Evolutionary conservation across 768 basidiomycete genomes (phyloP).

Genomic region (Trichaptum fuscoviolaceum): DNA sequence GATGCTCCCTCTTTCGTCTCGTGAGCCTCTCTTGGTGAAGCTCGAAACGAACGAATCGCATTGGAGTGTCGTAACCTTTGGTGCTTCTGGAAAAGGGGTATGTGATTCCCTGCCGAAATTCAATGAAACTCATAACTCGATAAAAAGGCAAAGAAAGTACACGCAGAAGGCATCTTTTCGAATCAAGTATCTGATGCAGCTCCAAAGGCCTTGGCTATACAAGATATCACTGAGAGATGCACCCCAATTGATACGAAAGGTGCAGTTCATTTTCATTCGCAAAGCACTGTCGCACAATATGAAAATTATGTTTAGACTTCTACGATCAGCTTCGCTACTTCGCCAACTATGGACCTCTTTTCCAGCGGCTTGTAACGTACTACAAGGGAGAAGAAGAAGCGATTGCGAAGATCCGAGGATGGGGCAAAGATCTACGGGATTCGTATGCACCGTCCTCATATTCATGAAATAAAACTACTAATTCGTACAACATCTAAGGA

Average conservation of each 20-base stretch:
- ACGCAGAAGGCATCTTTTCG: neutral
- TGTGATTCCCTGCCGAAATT: neutral
- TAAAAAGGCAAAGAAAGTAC: neutral
- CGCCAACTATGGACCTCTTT: conserved; percentile 28
- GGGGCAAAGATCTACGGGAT: conserved; percentile 14
- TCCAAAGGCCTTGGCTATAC: neutral
- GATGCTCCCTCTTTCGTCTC: conserved; percentile 20
- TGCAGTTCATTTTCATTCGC: neutral
- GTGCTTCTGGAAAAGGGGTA: neutral
- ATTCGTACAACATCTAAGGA: conserved; percentile 14
- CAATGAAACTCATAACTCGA: neutral
- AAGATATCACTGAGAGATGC: neutral
- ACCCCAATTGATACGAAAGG: neutral
- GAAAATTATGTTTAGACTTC: conserved; percentile 17
- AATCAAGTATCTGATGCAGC: neutral
- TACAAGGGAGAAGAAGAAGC: conserved; percentile 21
- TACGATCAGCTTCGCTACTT: conserved; percentile 25
- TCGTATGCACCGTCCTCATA: conserved; percentile 6
- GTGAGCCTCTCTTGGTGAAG: conserved; percentile 15
- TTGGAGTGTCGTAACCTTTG: neutral
- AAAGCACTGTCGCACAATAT: neutral
- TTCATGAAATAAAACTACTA: neutral
- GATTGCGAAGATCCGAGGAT: conserved; percentile 21
- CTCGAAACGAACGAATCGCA: neutral
- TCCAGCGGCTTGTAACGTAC: conserved; percentile 22